Evolutionary conservation across 345 rosid genomes (phyloP), one percentile per base, ranked within the genome.

Genomic region (Raphanus sativus): DNA sequence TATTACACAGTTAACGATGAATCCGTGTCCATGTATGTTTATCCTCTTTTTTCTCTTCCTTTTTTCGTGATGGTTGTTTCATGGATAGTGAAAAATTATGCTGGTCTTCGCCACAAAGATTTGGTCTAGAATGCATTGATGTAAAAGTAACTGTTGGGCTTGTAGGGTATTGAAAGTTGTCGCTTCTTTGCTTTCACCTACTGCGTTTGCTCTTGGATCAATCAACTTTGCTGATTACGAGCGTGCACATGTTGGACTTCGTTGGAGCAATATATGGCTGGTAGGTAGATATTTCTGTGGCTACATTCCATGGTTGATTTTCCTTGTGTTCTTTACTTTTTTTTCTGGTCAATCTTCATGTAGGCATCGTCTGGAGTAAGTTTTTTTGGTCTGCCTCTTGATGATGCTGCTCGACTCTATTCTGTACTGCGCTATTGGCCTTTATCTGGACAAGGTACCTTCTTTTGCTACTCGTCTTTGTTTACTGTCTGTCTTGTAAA

Each of bases 251-350:
- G 98, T 94, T 74, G 98, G 98, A 78, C 86, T 94, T 69, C 97
- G 98, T 36, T 94, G 98, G 98, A 92, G 94, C 89, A 94, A 94
- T 79, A 86, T 94, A 73, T 94, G 98, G 98, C 90, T 88, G 88
- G 98, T 94, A 86, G 79, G 56, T 74, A 12, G 32, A 29, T 76
- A 60, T 76, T 65, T 71, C 4, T 77, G 76, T 79, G 42, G 61
- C 66, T 50, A 55, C 58, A 25, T 15, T 67, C n/a, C 60, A 36
- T 28, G 38, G 26, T 72, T 73, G 28, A 30, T 62, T 77, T 38
- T 68, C 36, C 56, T 40, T 40, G 58, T 70, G 45, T 80, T 82
- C 17, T 80, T 75, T 28, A 84, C 52, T 33, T 33, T 33, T 33
- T 7, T 6, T 34, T 34, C 54, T 76, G 68, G 58, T 73, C 69